Evolutionary conservation across 257 asterid species (phyloP).

Genomic region (Anisodus tanguticus): DNA sequence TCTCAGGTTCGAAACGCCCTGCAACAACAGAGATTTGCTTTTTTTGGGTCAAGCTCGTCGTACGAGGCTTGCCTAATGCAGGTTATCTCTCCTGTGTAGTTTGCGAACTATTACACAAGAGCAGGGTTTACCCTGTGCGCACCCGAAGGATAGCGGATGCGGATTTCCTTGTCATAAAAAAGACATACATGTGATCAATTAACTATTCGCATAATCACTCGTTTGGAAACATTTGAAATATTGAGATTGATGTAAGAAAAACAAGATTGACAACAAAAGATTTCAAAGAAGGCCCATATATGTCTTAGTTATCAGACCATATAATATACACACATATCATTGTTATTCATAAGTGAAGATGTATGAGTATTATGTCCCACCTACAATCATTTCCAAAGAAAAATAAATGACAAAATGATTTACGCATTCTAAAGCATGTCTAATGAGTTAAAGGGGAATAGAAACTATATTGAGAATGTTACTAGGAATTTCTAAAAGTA

Average conservation of each 20-base stretch:
- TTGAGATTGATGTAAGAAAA: too few species aligned
- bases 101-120: too few species aligned
- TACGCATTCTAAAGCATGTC: slow-evolving; percentile 46
- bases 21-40: too few species aligned
- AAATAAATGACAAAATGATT: slow-evolving; percentile 48
- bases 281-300: slow-evolving; percentile 40
- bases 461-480: slow-evolving; percentile 33
- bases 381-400: slow-evolving; percentile 42
- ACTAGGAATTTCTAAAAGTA: slow-evolving; percentile 24
- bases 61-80: too few species aligned
- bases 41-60: too few species aligned
- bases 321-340: slow-evolving; percentile 40
- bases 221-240: slow-evolving; percentile 26
- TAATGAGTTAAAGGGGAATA: slow-evolving; percentile 29
- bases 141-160: too few species aligned
- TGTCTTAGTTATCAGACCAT: too few species aligned
- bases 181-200: slow-evolving; percentile 22
- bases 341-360: slow-evolving; percentile 38
- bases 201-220: slow-evolving; percentile 36
- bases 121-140: too few species aligned
- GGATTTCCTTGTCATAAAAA: too few species aligned
- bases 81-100: too few species aligned
- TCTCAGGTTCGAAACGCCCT: too few species aligned
- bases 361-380: slow-evolving; percentile 34
- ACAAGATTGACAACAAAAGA: slow-evolving; percentile 31